Conservation (phyloP, 176 grass and related monocot genomes). For the Oryza officinalis region DNA sequence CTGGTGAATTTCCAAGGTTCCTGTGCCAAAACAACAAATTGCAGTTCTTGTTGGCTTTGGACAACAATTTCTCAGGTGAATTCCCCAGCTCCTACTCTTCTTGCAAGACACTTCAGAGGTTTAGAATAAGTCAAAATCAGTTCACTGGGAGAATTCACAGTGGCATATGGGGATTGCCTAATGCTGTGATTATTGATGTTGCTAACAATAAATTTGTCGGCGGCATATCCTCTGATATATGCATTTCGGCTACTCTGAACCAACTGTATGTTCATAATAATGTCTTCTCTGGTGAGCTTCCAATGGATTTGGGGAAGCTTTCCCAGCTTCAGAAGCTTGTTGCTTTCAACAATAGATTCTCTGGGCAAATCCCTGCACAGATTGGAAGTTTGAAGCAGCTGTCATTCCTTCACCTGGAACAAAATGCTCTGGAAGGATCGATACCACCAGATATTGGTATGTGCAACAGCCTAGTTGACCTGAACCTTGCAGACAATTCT, state of each 20-base stretch:
- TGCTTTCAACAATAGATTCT: slow-evolving; percentile 81
- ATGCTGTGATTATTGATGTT: slow-evolving; percentile 89
- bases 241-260: slow-evolving; percentile 61
- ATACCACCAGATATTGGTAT: slow-evolving; percentile 72
- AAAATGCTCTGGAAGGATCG: slow-evolving; percentile 56
- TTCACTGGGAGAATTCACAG: slow-evolving; percentile 60
- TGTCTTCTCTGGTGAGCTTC: slow-evolving; percentile 62
- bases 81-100: slow-evolving; percentile 69
- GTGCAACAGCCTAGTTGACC: slow-evolving; percentile 68
- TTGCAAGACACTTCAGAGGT: slow-evolving; percentile 88
- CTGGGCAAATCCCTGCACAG: slow-evolving; percentile 56
- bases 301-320: slow-evolving; percentile 65
- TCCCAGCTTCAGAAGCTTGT: slow-evolving; percentile 65
- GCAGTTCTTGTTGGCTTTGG: slow-evolving; percentile 79
- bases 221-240: slow-evolving; percentile 73
- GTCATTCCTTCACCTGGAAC: slow-evolving; percentile 72
- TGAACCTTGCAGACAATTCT: slow-evolving; percentile 78
- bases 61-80: slow-evolving; percentile 89
- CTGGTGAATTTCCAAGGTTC: slow-evolving; percentile 83
- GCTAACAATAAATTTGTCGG: slow-evolving; percentile 73
- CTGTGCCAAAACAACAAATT: slow-evolving; percentile 77
- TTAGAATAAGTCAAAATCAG: slow-evolving; percentile 84
- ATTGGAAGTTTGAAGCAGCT: slow-evolving; percentile 74
- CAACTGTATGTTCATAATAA: slow-evolving; percentile 95
- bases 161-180: slow-evolving; percentile 77